Conservation (phyloP, 2,329 filamentous ascomycete species). For the Colletotrichum sublineola region DNA sequence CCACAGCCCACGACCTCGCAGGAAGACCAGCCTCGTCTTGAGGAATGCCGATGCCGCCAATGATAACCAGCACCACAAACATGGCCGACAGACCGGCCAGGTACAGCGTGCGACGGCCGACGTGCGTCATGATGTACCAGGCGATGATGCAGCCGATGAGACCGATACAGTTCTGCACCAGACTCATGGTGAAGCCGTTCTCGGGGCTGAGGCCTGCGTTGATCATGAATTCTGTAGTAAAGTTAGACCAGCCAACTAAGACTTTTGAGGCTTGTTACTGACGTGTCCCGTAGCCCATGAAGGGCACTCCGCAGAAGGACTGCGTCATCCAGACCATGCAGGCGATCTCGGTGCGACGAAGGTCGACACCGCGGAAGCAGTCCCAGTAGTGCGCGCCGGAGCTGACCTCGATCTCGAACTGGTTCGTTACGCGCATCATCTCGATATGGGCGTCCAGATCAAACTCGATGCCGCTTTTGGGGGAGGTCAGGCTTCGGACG, state of each 20-base stretch:
- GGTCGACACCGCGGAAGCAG: slow-evolving; percentile 45
- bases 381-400: slow-evolving; percentile 43
- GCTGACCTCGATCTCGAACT: slow-evolving; percentile 49
- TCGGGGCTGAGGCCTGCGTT: slow-evolving; percentile 47
- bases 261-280: neutral
- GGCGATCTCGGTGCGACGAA: slow-evolving; percentile 48
- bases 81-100: slow-evolving; percentile 55
- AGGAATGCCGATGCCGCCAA: slow-evolving; percentile 50
- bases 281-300: slow-evolving; percentile 40
- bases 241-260: neutral
- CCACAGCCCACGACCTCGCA: slow-evolving; percentile 56
- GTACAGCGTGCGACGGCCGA: slow-evolving; percentile 57
- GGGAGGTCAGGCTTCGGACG: slow-evolving; percentile 26
- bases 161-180: slow-evolving; percentile 58
- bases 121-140: slow-evolving; percentile 55
- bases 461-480: slow-evolving; percentile 44
- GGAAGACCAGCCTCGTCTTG: slow-evolving; percentile 51
- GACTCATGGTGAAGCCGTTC: slow-evolving; percentile 53
- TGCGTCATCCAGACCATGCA: slow-evolving; percentile 48
- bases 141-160: slow-evolving; percentile 57
- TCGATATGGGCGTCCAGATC: slow-evolving; percentile 44
- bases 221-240: slow-evolving; percentile 22
- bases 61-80: slow-evolving; percentile 54
- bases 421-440: slow-evolving; percentile 49
- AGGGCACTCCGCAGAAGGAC: slow-evolving; percentile 46